These are phyloP conservation scores for Adenanthera pavonina DNA, from an alignment of 306 rosid species.

Conservation along the genomic window DNA sequence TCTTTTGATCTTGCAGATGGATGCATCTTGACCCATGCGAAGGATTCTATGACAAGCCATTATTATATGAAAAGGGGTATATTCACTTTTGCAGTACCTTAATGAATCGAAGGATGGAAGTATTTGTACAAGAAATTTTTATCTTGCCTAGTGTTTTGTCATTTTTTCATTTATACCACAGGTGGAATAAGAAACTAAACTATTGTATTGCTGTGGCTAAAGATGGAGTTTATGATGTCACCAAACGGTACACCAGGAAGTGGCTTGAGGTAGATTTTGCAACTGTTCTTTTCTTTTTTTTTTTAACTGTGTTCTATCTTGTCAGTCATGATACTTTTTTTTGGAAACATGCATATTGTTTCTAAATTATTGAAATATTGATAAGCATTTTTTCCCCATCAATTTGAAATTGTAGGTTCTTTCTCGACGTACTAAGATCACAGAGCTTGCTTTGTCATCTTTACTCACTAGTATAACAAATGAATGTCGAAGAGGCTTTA, in stretches of 20 bases:
- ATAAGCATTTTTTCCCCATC: constrained; percentile 18
- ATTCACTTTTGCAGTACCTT: constrained; percentile 30
- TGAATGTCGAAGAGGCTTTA: constrained; percentile 65
- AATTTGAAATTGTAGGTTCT: constrained; percentile 62
- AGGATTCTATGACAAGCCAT: constrained; percentile 80
- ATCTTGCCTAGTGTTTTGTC: constrained; percentile 24
- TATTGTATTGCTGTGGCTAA: constrained; percentile 75
- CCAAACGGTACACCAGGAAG: constrained; percentile 90
- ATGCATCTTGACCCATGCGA: constrained; percentile 98
- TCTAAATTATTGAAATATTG: constrained; percentile 25
- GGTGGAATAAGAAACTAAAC: constrained; percentile 88
- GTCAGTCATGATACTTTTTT: not conserved
- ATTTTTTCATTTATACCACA: constrained; percentile 38
- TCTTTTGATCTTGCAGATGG: constrained; percentile 70
- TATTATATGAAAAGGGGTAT: constrained; percentile 95
- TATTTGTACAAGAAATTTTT: constrained; percentile 20
- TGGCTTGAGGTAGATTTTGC: constrained; percentile 79
- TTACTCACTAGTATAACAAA: constrained; percentile 57
- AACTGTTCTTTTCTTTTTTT: constrained; percentile 1
- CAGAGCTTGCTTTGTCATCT: constrained; percentile 67
- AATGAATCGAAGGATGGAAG: not conserved
- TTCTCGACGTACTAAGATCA: constrained; percentile 63
- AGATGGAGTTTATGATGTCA: constrained; percentile 86
- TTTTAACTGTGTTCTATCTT: not conserved
- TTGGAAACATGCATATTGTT: not conserved